Conservation (phyloP, 305 asterid genomes). For the Fraxinus velutina region DNA sequence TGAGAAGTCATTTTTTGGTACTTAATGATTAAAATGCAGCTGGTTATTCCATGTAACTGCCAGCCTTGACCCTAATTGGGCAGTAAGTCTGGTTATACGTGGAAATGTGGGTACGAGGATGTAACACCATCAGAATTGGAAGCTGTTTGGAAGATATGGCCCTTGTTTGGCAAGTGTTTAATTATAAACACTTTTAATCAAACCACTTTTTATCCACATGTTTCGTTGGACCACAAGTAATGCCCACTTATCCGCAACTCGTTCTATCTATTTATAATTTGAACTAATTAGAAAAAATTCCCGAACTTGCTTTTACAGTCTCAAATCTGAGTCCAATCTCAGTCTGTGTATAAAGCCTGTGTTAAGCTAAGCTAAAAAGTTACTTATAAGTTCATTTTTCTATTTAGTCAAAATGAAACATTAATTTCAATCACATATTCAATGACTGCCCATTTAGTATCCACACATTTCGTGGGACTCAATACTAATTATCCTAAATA, state of each 20-base stretch:
- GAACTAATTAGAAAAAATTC: too few species aligned
- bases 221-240: too few species aligned
- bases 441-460: not conserved
- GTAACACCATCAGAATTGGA: not conserved
- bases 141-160: not conserved
- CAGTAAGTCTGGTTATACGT: not conserved
- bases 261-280: too few species aligned
- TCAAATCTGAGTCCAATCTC: not conserved
- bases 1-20: not conserved
- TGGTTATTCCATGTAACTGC: not conserved
- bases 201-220: too few species aligned
- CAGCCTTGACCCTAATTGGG: not conserved
- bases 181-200: not conserved
- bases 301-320: not conserved
- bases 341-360: not conserved
- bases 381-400: not conserved
- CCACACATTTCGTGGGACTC: not conserved
- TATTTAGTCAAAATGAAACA: not conserved
- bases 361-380: not conserved
- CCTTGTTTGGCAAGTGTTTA: too few species aligned
- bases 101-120: not conserved
- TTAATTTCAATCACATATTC: not conserved
- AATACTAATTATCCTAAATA: not conserved
- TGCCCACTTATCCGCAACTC: too few species aligned
- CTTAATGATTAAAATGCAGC: not conserved